Conservation (phyloP, 345 rosid species). For the Eutrema yunnanense region DNA sequence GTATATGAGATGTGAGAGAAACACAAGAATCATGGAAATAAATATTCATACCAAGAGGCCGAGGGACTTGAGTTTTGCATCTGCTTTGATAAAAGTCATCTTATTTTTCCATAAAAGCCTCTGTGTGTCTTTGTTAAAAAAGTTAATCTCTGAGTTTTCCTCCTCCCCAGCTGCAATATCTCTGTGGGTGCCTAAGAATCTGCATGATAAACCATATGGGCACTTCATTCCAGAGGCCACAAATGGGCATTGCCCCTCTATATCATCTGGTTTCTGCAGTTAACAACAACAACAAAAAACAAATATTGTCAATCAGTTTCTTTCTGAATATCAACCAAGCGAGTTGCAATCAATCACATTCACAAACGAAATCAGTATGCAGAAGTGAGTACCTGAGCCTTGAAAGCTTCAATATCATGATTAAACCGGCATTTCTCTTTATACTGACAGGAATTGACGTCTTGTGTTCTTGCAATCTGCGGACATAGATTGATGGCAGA, state of each 20-base stretch:
- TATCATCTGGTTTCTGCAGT: conserved; percentile 79
- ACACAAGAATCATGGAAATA: not conserved
- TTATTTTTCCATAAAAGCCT: conserved; percentile 89
- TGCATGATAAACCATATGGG: conserved; percentile 75
- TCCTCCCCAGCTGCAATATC: conserved; percentile 26
- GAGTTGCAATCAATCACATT: not conserved
- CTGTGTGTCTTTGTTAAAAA: conserved; percentile 67
- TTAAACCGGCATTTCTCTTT: conserved; percentile 69
- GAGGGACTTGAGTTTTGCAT: conserved; percentile 56
- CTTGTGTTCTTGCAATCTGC: conserved; percentile 60
- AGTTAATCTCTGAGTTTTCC: conserved; percentile 54
- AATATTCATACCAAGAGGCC: conserved; percentile 60
- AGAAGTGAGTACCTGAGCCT: conserved; percentile 53
- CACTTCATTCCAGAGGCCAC: conserved; percentile 43
- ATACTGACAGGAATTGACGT: conserved; percentile 54
- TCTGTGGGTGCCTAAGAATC: conserved; percentile 66
- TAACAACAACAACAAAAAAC: not conserved
- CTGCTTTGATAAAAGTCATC: conserved; percentile 68
- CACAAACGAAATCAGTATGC: not conserved
- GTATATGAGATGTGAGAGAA: not conserved
- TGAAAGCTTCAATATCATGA: conserved; percentile 72
- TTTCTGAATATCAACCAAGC: not conserved
- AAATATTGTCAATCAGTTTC: not conserved
- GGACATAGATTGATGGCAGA: conserved; percentile 63
- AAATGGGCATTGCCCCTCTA: conserved; percentile 91